Conservation (phyloP, 2,329 filamentous ascomycete species). For the Myriosclerotinia scirpicola region DNA sequence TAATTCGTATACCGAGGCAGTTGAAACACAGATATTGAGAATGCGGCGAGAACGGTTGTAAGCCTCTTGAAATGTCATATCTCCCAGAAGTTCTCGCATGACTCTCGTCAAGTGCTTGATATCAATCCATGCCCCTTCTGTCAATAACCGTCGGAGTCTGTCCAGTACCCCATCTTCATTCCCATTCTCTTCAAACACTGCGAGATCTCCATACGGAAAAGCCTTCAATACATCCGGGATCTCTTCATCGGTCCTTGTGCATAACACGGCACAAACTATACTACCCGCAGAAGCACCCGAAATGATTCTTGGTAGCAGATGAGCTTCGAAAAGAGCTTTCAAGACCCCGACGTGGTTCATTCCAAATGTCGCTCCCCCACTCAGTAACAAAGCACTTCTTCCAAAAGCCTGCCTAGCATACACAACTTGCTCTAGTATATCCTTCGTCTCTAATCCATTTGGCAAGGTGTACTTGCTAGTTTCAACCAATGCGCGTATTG, state of each 20-base stretch:
- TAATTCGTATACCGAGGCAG: slow-evolving; percentile 81
- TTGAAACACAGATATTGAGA: slow-evolving; percentile 91
- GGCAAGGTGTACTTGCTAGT: slow-evolving; percentile 50
- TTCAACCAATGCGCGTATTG: slow-evolving; percentile 70
- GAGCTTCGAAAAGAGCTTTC: slow-evolving; percentile 63
- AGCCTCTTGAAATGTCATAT: slow-evolving; percentile 92
- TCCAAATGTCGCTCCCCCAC: slow-evolving; percentile 69
- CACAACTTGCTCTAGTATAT: slow-evolving; percentile 60
- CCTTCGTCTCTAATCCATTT: slow-evolving; percentile 53
- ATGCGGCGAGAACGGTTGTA: slow-evolving; percentile 93
- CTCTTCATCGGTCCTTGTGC: slow-evolving; percentile 62
- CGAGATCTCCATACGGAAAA: slow-evolving; percentile 62
- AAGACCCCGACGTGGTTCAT: slow-evolving; percentile 72
- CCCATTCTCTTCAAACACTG: slow-evolving; percentile 60
- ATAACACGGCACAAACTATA: slow-evolving; percentile 65
- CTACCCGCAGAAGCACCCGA: slow-evolving; percentile 70
- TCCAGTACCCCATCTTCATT: slow-evolving; percentile 64
- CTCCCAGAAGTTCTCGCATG: slow-evolving; percentile 77
- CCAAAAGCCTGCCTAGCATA: slow-evolving; percentile 63
- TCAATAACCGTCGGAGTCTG: slow-evolving; percentile 71
- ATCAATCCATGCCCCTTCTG: slow-evolving; percentile 81
- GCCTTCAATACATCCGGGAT: slow-evolving; percentile 57
- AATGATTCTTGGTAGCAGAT: slow-evolving; percentile 65
- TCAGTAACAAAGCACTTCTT: slow-evolving; percentile 63
- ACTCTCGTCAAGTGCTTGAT: slow-evolving; percentile 78